A percentile compares a stretch with the other conserved stretches of the same genome.
phyloP scores from a whole-genome alignment of 176 grass and related monocot species.

The Triticum monococcum region DNA sequence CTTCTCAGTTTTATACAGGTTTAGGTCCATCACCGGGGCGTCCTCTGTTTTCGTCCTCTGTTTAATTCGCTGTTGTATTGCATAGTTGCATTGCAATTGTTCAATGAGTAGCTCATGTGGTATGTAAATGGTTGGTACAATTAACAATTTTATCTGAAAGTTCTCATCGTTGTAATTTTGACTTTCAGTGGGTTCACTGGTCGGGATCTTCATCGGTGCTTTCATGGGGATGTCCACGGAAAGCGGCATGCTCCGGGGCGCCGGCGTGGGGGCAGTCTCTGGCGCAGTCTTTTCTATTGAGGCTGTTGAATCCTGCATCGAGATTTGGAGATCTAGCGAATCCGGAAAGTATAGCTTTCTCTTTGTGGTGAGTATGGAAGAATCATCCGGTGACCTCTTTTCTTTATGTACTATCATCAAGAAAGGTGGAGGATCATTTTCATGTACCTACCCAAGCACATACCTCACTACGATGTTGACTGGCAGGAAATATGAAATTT shows the following conservation, averaged over 20 bases:
- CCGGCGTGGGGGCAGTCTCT: slow-evolving; percentile 78
- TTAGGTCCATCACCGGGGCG: not conserved
- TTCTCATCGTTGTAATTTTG: not conserved
- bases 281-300: slow-evolving; percentile 93
- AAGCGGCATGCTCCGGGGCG: slow-evolving; percentile 71
- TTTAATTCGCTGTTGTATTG: not conserved
- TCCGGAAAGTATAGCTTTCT: slow-evolving; percentile 81
- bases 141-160: not conserved
- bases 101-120: not conserved
- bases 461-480: not conserved
- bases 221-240: slow-evolving; percentile 83
- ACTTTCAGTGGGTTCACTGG: slow-evolving; percentile 68
- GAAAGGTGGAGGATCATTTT: slow-evolving; percentile 43
- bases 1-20: not conserved
- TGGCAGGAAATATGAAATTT: not conserved
- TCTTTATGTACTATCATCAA: not conserved
- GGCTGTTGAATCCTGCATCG: slow-evolving; percentile 82
- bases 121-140: not conserved
- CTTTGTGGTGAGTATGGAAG: slow-evolving; percentile 65
- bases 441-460: slow-evolving; percentile 18
- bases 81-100: not conserved
- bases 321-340: slow-evolving; percentile 77
- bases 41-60: not conserved
- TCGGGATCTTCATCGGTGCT: slow-evolving; percentile 75
- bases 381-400: not conserved